Evolutionary conservation across 352 stramenopile species (phyloP).

Genomic region (Phytophthora kernoviae): DNA sequence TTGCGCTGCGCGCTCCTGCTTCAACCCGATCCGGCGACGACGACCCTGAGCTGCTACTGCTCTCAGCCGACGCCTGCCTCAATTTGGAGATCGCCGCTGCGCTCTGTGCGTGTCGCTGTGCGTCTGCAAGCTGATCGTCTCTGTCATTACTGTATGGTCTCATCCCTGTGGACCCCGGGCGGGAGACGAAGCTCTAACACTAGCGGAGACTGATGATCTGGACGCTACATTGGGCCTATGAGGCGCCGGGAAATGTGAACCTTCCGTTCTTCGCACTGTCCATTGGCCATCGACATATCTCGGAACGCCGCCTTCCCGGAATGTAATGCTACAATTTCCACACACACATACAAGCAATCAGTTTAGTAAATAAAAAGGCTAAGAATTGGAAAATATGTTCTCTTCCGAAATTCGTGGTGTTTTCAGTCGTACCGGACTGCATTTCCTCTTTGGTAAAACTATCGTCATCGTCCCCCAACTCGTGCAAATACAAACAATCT

Average conservation of each 20-base stretch:
- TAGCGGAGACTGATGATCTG: constrained; percentile 23
- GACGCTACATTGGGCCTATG: constrained; percentile 30
- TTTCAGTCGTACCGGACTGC: constrained; percentile 57
- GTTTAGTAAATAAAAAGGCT: no score
- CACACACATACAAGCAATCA: constrained; percentile 8
- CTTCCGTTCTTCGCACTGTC: constrained; percentile 54
- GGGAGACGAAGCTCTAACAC: constrained; percentile 30
- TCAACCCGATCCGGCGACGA: constrained; percentile 23
- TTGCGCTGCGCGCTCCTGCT: constrained; percentile 25
- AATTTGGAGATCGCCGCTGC: constrained; percentile 74
- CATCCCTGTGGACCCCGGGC: constrained; percentile 21
- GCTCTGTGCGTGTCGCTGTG: constrained; percentile 76
- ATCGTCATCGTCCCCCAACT: constrained; percentile 91
- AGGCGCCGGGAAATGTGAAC: constrained; percentile 58
- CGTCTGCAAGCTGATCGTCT: constrained; percentile 35
- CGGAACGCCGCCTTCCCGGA: constrained; percentile 78
- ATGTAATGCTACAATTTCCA: constrained; percentile 51
- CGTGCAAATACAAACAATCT: constrained; percentile 95
- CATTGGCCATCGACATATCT: constrained; percentile 53
- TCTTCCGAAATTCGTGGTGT: not conserved
- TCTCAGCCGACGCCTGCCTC: constrained; percentile 38
- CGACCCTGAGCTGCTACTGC: constrained; percentile 30
- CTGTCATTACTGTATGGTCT: constrained; percentile 34
- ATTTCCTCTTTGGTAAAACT: constrained; percentile 97
- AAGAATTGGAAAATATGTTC: no score